These are phyloP conservation scores for Quercus agrifolia DNA, from an alignment of 306 rosid species.

Conservation along the genomic window DNA sequence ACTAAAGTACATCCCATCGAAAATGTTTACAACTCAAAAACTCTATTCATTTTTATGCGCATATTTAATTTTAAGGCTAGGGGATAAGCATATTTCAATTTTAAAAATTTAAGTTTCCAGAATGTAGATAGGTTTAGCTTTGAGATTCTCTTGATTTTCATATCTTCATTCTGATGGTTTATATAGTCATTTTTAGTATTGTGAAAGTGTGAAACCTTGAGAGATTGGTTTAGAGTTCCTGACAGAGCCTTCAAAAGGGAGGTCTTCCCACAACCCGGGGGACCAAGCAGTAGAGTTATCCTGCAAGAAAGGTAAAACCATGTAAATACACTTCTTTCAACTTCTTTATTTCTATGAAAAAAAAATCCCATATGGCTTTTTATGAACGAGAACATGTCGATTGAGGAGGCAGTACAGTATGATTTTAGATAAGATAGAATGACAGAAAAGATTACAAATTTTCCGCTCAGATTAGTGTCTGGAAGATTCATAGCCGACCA, in stretches of 20 bases:
- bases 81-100: neutral
- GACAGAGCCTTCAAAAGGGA: constrained; percentile 40
- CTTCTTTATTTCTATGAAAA: too few relatives aligned
- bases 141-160: neutral
- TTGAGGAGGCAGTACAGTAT: too few relatives aligned
- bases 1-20: too few relatives aligned
- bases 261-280: constrained; percentile 54
- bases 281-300: constrained; percentile 44
- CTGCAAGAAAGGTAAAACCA: constrained; percentile 18
- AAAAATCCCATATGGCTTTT: too few relatives aligned
- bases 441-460: too few relatives aligned
- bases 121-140: neutral
- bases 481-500: too few relatives aligned
- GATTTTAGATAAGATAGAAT: too few relatives aligned
- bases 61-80: neutral
- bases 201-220: constrained; percentile 23
- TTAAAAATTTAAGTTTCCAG: neutral
- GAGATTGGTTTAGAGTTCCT: constrained; percentile 33
- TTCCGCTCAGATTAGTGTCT: too few relatives aligned
- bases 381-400: too few relatives aligned
- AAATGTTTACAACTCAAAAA: neutral
- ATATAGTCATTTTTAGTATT: neutral
- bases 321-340: neutral
- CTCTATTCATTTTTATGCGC: neutral
- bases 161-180: neutral